Evolutionary conservation across 2,329 filamentous ascomycete species (phyloP).

Genomic region (Lasiodiplodia sp.): DNA sequence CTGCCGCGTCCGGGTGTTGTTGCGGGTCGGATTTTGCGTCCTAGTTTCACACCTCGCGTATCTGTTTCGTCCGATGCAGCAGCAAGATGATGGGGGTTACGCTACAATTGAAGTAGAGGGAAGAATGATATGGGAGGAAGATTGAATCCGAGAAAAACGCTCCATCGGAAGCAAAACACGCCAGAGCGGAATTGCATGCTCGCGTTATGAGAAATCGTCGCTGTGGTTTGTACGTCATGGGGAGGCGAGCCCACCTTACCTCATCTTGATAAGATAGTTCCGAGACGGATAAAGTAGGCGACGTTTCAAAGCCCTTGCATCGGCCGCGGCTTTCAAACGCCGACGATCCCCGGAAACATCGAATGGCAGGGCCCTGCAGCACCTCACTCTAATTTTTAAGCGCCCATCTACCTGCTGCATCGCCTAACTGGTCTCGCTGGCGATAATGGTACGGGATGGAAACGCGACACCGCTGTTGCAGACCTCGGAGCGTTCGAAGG

Average conservation of each 20-base stretch:
- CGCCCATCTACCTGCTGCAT: no score
- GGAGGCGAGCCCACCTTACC: neutral
- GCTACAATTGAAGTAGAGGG: neutral
- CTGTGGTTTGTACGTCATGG: conserved; percentile 8
- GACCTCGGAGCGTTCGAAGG: no score
- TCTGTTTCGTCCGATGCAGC: neutral
- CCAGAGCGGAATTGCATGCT: neutral
- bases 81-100: neutral
- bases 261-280: conserved; percentile 22
- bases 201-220: neutral
- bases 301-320: neutral
- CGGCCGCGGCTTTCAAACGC: neutral
- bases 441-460: no score
- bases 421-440: no score
- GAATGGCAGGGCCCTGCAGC: neutral
- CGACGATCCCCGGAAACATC: neutral
- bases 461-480: no score
- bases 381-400: no score
- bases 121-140: neutral
- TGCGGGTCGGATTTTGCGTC: neutral
- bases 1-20: neutral
- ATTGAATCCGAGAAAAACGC: neutral
- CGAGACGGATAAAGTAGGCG: conserved; percentile 1
- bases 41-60: conserved; percentile 1
- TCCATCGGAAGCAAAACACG: neutral